Base-by-base conservation (phyloP, 768 basidiomycete species). In the Rhodotorula babjevae region DNA sequence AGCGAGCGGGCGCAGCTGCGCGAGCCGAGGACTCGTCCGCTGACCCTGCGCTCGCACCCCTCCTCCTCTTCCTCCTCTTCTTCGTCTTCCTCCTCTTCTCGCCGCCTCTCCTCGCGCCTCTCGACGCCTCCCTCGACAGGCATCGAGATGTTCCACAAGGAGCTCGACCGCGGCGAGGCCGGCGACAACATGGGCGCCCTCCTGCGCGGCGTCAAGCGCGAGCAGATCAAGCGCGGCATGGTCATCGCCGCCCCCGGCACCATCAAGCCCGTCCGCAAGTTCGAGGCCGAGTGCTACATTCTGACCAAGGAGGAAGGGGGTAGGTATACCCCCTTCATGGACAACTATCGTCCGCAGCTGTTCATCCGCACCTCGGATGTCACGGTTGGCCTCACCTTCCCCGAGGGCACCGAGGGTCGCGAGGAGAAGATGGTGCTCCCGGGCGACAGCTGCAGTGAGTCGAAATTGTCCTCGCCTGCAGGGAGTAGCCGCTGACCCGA, bases 101-200 rank as follows among this genome's bases (percentile, higher is more conserved):
- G 36, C 36, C 36, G 36, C 36, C 36, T 36, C 36, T 36, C 9
- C 36, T 36, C 36, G 36, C 9, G 36, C 36, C 4, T 36, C 64
- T 46, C 6, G 36, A 36, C 36, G 36, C 25, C n/a, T 33, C 21
- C 29, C 56, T 15, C 53, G 23, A 11, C 63, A 74, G 47, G 58
- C 36, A 68, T 75, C 27, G 95, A 97, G 83, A 97, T 96, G 92
- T 98, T 98, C 88, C 95, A 96, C 86, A 97, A 96, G 85, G 96
- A 99, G 83, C 87, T 99, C 67, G 96, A 99, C 50, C 88, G 93
- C 67, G 94, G 92, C 71, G 92, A 98, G 82, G 95, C 96, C 73
- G 96, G 96, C 78, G 96, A 99, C 83, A 98, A 98, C 85, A 97
- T 98, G 92, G 96, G 96, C 77, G 91, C 90, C 67, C 85, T 99